Evolutionary conservation across 371 early-diverging fungal genomes (phyloP).

Genomic region (Mucor piriformis): DNA sequence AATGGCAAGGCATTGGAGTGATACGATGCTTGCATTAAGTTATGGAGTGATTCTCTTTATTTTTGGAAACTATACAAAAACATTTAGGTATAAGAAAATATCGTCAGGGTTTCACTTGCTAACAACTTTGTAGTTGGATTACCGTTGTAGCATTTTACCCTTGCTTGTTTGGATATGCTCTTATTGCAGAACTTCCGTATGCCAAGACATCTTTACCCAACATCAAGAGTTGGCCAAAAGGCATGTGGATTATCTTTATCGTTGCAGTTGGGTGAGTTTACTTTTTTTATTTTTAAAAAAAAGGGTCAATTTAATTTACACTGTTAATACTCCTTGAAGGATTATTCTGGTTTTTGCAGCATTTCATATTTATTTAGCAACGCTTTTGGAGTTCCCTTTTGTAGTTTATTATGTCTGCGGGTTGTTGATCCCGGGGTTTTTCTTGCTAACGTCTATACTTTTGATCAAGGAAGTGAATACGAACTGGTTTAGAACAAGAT

Average conservation of each 20-base stretch:
- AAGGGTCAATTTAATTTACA: neutral
- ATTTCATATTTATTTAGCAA: constrained; percentile 63
- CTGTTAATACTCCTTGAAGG: constrained; percentile 14
- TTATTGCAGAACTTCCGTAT: constrained; percentile 74
- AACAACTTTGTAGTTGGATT: constrained; percentile 56
- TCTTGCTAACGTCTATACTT: constrained; percentile 43
- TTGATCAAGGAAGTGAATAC: constrained; percentile 51
- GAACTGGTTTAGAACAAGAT: constrained; percentile 36
- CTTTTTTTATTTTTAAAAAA: neutral
- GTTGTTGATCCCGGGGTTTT: constrained; percentile 56
- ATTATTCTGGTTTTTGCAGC: constrained; percentile 61
- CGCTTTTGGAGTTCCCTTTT: constrained; percentile 34
- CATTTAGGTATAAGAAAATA: constrained; percentile 51
- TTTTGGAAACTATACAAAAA: constrained; percentile 80
- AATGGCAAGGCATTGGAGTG: constrained; percentile 68
- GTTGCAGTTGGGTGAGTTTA: constrained; percentile 50
- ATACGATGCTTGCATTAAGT: constrained; percentile 56
- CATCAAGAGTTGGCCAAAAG: constrained; percentile 71
- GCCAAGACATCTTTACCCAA: constrained; percentile 72
- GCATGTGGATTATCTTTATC: constrained; percentile 70
- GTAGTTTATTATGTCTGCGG: constrained; percentile 62
- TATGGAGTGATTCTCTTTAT: constrained; percentile 76
- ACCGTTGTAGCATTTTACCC: constrained; percentile 73
- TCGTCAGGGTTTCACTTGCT: neutral
- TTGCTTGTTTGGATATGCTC: constrained; percentile 68